A percentile compares a stretch with the other conserved stretches of the same genome.
These are phyloP conservation scores for Flaveria ramosissima DNA, from an alignment of 129 eudicot species.

Conservation along the genomic window DNA sequence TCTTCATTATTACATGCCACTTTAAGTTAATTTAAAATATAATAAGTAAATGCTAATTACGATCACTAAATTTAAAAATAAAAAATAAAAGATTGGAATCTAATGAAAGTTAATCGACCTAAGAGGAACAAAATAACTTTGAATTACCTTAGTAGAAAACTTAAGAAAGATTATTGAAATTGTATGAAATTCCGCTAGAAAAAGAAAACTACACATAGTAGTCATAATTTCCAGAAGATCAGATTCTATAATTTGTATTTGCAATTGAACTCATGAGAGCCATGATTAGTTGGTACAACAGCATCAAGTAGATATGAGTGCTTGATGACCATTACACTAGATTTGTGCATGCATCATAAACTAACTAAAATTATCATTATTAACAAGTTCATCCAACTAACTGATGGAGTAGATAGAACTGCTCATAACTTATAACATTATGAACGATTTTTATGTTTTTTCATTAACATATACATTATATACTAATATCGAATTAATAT, in stretches of 20 bases:
- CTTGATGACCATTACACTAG: constrained; percentile 2
- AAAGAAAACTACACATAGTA: too few relatives aligned
- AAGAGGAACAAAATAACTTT: too few relatives aligned
- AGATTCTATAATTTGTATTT: not conserved
- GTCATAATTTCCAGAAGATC: not conserved
- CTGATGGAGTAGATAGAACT: not conserved
- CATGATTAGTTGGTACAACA: not conserved
- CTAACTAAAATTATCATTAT: not conserved
- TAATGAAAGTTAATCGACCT: too few relatives aligned
- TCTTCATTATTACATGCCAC: too few relatives aligned
- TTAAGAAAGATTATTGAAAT: too few relatives aligned
- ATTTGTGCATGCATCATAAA: not conserved
- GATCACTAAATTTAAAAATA: too few relatives aligned
- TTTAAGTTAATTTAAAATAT: too few relatives aligned
- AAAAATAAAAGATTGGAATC: too few relatives aligned
- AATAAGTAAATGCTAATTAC: too few relatives aligned
- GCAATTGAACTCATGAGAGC: not conserved
- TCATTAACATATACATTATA: not conserved
- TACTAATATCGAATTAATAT: not conserved
- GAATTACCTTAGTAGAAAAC: too few relatives aligned
- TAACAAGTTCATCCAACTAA: not conserved
- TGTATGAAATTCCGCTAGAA: too few relatives aligned
- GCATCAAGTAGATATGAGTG: not conserved
- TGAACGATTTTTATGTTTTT: not conserved
- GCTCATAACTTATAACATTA: not conserved